These are phyloP conservation scores for Tripterygium wilfordii DNA, from an alignment of 177 flowering plant species.

Conservation along the genomic window DNA sequence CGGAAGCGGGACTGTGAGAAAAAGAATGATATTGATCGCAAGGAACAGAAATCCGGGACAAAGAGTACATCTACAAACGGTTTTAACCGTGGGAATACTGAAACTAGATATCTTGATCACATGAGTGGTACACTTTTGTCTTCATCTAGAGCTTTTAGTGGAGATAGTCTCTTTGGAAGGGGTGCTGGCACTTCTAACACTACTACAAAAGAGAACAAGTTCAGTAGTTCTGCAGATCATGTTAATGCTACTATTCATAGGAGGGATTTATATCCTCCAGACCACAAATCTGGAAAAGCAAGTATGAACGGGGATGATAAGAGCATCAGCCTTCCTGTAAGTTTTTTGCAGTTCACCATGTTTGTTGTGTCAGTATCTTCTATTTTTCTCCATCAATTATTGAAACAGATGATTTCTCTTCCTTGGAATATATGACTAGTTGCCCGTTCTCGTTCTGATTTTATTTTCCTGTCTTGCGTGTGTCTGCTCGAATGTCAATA, in stretches of 20 bases:
- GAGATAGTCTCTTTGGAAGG: slow-evolving; percentile 67
- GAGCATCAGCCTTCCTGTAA: slow-evolving; percentile 47
- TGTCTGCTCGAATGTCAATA: no score
- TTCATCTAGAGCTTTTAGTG: slow-evolving; percentile 77
- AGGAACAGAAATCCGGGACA: slow-evolving; percentile 37
- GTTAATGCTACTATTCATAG: slow-evolving; percentile 30
- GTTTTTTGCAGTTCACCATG: slow-evolving; percentile 16
- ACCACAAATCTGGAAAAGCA: slow-evolving; percentile 30
- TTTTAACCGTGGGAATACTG: slow-evolving; percentile 48
- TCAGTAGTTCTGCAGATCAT: slow-evolving; percentile 39
- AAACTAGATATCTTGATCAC: slow-evolving; percentile 70
- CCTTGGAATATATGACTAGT: no score
- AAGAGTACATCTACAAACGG: slow-evolving; percentile 32
- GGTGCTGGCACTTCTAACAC: slow-evolving; percentile 31
- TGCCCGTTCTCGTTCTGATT: no score
- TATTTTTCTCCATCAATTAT: neutral
- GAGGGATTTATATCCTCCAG: slow-evolving; percentile 48
- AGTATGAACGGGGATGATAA: slow-evolving; percentile 48
- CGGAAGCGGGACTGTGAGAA: slow-evolving; percentile 48
- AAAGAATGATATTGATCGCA: slow-evolving; percentile 47
- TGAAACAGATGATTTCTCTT: no score
- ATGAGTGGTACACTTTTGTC: slow-evolving; percentile 79
- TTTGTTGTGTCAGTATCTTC: neutral
- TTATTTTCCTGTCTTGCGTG: no score
- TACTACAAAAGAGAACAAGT: slow-evolving; percentile 46